A percentile compares a stretch with the other conserved stretches of the same genome.
phyloP scores from a whole-genome alignment of 2,329 filamentous ascomycete species.

The Fusarium phyllophilum region DNA sequence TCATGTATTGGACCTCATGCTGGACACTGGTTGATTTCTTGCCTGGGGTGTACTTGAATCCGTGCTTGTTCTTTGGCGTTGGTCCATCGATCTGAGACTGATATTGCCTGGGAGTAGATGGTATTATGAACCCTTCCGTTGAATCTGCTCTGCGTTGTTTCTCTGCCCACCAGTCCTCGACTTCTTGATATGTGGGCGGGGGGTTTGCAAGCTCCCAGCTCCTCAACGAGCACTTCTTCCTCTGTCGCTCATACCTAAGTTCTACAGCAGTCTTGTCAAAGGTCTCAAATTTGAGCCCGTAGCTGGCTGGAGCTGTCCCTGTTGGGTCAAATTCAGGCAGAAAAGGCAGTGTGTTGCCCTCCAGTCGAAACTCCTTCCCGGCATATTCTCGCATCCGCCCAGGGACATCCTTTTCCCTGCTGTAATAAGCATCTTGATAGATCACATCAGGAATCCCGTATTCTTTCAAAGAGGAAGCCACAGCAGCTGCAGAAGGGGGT shows the following conservation, averaged over 20 bases:
- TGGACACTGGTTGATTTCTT: constrained; percentile 78
- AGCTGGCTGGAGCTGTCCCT: constrained; percentile 63
- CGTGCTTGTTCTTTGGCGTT: constrained; percentile 83
- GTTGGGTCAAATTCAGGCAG: constrained; percentile 80
- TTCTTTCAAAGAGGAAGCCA: constrained; percentile 40
- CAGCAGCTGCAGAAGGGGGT: constrained; percentile 43
- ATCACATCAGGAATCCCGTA: constrained; percentile 69
- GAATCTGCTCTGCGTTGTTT: constrained; percentile 32
- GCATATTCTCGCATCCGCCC: constrained; percentile 83
- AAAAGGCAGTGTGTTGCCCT: constrained; percentile 79
- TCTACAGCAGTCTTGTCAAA: constrained; percentile 64
- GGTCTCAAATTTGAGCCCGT: constrained; percentile 61
- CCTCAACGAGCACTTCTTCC: constrained; percentile 60
- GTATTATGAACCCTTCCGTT: constrained; percentile 16
- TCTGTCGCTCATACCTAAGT: constrained; percentile 59
- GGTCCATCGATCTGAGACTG: constrained; percentile 90
- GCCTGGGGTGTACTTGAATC: constrained; percentile 87
- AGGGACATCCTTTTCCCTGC: constrained; percentile 84
- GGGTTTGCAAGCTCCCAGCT: constrained; percentile 80
- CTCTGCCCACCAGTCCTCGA: constrained; percentile 72
- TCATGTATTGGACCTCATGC: constrained; percentile 94
- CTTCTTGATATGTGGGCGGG: constrained; percentile 77
- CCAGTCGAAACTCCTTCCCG: constrained; percentile 83
- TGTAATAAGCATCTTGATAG: constrained; percentile 88
- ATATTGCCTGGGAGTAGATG: constrained; percentile 49